A percentile compares a stretch with the other conserved stretches of the same genome.
These are phyloP conservation scores for Alternaria postmessia DNA, from an alignment of 2,329 filamentous ascomycete species.

Conservation along the genomic window DNA sequence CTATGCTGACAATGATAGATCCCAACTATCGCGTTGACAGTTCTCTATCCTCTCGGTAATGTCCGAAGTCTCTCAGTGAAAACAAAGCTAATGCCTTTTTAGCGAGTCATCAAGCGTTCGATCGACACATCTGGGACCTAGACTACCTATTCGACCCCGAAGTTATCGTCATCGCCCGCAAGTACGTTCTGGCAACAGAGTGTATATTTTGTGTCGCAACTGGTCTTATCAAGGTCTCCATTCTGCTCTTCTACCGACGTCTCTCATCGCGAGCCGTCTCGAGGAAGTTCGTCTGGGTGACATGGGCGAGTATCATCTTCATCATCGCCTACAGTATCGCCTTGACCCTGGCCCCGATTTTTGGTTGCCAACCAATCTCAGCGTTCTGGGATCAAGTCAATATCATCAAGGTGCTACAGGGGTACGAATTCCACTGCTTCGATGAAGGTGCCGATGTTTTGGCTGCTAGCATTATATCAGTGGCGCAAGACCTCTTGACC, in stretches of 20 bases:
- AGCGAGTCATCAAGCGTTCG: slow-evolving; percentile 31
- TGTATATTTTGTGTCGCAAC: slow-evolving; percentile 37
- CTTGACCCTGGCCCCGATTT: slow-evolving; percentile 37
- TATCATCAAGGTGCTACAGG: slow-evolving; percentile 21
- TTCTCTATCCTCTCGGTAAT: slow-evolving; percentile 32
- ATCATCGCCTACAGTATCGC: slow-evolving; percentile 38
- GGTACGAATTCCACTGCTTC: slow-evolving; percentile 42
- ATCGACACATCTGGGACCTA: slow-evolving; percentile 42
- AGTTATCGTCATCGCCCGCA: slow-evolving; percentile 27
- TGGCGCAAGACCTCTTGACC: slow-evolving; percentile 41
- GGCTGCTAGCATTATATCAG: slow-evolving; percentile 38
- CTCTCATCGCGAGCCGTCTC: slow-evolving; percentile 39
- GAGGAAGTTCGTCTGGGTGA: slow-evolving; percentile 33
- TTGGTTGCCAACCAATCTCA: slow-evolving; percentile 41
- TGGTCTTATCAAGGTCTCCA: slow-evolving; percentile 46
- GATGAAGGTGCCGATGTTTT: slow-evolving; percentile 45
- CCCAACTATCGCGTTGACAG: slow-evolving; percentile 29
- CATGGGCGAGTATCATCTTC: slow-evolving; percentile 38
- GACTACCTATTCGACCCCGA: slow-evolving; percentile 16
- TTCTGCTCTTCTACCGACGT: slow-evolving; percentile 44
- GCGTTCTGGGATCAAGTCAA: slow-evolving; percentile 44
- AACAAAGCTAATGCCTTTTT: slow-evolving; percentile 14
- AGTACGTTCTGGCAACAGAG: slow-evolving; percentile 40
- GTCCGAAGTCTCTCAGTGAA: not conserved
- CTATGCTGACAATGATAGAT: slow-evolving; percentile 24